Evolutionary conservation across 2,329 filamentous ascomycete genomes (phyloP), one percentile per base, ranked within the genome.

Genomic region (Periconia sp.): DNA sequence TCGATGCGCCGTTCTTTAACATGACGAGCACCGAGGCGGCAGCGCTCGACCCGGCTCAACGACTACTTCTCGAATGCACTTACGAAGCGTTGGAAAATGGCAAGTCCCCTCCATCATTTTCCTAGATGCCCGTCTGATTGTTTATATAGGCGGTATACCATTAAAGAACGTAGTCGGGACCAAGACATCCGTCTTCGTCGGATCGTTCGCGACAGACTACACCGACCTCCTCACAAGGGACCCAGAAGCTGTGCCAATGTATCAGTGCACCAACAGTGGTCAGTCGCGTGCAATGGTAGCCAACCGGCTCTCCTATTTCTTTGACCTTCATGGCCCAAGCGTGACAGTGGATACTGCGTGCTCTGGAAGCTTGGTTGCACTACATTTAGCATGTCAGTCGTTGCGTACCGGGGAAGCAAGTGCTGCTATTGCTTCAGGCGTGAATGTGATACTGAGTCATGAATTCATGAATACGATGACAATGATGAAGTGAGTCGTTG

Each of bases 331-430:
- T 9, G 63, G 63, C 2, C 52, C 62, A 0, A 61, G 57, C 19
- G n/a, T 64, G 11, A 56, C 53, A 0, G 41, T 66, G 1, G 61
- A 66, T 41, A 63, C 63, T 11, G 61, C 61, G 1, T 66, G 63
- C 45, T 65, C 63, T 7, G 50, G 49, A 18, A 58, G 52, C 18
- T 19, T 62, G 20, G 51, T 61, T 1, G 56, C 56, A 1, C 27
- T 65, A 6, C 51, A 65, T 45, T 48, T 59, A 1, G 61, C 57
- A 3, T 56, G 53, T 31, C 45, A 56, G 42, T 33, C 31, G 17
- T 20, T 52, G 8, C 14, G 30, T n/a, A 23, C 17, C 35, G 49
- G 49, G 9, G 49, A 45, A 8, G 20, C 47, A 3, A 45, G 47
- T 11, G 15, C 53, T 10, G 49, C 20, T 18, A 17, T 18, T 10